These are phyloP conservation scores for Endocladia muricata DNA, from an alignment of 31 red algal species.

Conservation along the genomic window DNA sequence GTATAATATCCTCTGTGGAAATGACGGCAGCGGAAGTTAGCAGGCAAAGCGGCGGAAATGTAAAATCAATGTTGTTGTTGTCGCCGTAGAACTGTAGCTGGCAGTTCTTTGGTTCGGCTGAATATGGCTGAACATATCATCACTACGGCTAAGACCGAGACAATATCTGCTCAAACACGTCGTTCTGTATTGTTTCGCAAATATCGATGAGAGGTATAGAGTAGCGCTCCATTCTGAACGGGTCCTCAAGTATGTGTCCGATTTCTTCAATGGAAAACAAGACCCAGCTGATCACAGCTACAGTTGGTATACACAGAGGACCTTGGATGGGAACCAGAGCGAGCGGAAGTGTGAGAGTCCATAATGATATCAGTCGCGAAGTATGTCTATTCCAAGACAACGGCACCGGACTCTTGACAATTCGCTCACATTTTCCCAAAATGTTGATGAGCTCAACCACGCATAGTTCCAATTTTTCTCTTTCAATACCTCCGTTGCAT, in stretches of 20 bases:
- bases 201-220: not conserved
- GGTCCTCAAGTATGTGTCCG: constrained; percentile 65
- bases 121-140: too few species aligned
- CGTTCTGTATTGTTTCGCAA: constrained; percentile 20
- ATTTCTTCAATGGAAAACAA: constrained; percentile 73
- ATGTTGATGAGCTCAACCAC: constrained; percentile 14
- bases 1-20: too few species aligned
- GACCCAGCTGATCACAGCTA: constrained; percentile 40
- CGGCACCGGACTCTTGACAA: constrained; percentile 59
- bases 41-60: too few species aligned
- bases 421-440: constrained; percentile 55
- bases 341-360: constrained; percentile 45
- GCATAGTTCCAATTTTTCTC: constrained; percentile 25
- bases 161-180: constrained; percentile 18
- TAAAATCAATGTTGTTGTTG: too few species aligned
- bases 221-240: constrained; percentile 15
- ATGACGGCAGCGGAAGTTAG: too few species aligned
- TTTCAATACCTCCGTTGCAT: constrained; percentile 2
- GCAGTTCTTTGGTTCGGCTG: too few species aligned
- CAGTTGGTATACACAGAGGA: constrained; percentile 16
- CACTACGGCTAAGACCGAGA: too few species aligned
- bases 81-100: too few species aligned
- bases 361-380: constrained; percentile 47
- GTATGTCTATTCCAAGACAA: constrained; percentile 54
- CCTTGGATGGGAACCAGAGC: constrained; percentile 31